Evolutionary conservation across 2,329 filamentous ascomycete species (phyloP).

Genomic region (Tolypocladium amazonense): DNA sequence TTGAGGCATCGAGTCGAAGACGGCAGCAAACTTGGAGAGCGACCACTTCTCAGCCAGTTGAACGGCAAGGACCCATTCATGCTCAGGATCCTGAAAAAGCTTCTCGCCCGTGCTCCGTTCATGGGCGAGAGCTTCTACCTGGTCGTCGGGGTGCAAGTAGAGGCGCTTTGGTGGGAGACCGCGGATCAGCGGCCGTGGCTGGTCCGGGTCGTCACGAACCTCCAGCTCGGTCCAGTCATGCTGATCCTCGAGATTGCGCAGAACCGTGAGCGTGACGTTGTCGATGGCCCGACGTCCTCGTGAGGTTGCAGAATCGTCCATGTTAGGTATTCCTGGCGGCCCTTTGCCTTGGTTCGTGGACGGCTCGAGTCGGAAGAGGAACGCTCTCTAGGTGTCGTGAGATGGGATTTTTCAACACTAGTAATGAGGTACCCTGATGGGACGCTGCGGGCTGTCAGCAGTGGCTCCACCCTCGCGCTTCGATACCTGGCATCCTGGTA

Average conservation of each 20-base stretch:
- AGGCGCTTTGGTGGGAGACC: slow-evolving; percentile 63
- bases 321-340: background rate
- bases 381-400: too few relatives aligned
- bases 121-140: slow-evolving; percentile 58
- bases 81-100: slow-evolving; percentile 40
- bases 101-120: slow-evolving; percentile 37
- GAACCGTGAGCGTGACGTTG: slow-evolving; percentile 34
- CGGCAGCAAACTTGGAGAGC: slow-evolving; percentile 50
- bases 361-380: background rate
- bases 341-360: background rate
- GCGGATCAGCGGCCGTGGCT: slow-evolving; percentile 53
- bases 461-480: background rate
- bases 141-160: slow-evolving; percentile 75
- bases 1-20: slow-evolving; percentile 53
- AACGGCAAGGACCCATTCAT: slow-evolving; percentile 69
- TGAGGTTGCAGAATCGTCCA: background rate
- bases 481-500: background rate
- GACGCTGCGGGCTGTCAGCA: background rate
- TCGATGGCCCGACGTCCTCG: background rate
- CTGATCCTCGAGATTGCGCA: slow-evolving; percentile 63
- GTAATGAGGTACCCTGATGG: background rate
- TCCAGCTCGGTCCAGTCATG: slow-evolving; percentile 61
- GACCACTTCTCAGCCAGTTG: slow-evolving; percentile 66
- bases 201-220: slow-evolving; percentile 34
- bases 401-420: background rate